These are phyloP conservation scores for Arabis alpina DNA, from an alignment of 345 rosid species.

Conservation along the genomic window DNA sequence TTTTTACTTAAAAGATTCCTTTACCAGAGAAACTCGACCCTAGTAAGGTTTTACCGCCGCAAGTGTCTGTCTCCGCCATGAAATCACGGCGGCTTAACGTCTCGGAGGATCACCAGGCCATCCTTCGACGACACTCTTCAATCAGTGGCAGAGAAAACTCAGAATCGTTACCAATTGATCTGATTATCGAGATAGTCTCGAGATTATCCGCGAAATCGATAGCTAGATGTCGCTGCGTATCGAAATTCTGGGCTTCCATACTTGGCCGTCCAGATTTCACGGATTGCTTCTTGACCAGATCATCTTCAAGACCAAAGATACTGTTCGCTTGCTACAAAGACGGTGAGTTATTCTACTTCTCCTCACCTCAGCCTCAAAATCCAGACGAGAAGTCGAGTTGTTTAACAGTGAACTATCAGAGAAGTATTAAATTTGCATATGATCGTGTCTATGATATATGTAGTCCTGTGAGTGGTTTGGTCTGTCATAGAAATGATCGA, in stretches of 20 bases:
- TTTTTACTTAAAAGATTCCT: no score
- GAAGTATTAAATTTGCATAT: no score
- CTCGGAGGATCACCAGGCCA: not conserved
- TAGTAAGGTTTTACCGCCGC: no score
- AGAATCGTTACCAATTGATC: slow-evolving; percentile 1
- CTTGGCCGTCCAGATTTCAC: not conserved
- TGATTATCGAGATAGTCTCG: not conserved
- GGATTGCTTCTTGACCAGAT: not conserved
- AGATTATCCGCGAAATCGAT: not conserved
- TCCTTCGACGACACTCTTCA: not conserved
- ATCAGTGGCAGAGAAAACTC: no score
- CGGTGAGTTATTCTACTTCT: not conserved
- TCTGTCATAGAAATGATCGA: not conserved
- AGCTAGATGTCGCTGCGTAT: slow-evolving; percentile 1
- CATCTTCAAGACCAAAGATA: not conserved
- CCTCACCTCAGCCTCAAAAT: not conserved
- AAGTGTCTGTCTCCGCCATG: no score
- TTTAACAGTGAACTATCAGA: not conserved
- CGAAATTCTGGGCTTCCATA: not conserved
- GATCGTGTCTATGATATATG: not conserved
- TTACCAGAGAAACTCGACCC: no score
- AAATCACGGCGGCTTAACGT: not conserved
- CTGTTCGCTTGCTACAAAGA: not conserved
- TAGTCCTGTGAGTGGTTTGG: not conserved
- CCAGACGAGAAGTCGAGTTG: no score